A percentile compares a stretch with the other conserved stretches of the same genome.
These are phyloP conservation scores for Fusarium clavum DNA, from an alignment of 2,329 filamentous ascomycete species.

Conservation along the genomic window DNA sequence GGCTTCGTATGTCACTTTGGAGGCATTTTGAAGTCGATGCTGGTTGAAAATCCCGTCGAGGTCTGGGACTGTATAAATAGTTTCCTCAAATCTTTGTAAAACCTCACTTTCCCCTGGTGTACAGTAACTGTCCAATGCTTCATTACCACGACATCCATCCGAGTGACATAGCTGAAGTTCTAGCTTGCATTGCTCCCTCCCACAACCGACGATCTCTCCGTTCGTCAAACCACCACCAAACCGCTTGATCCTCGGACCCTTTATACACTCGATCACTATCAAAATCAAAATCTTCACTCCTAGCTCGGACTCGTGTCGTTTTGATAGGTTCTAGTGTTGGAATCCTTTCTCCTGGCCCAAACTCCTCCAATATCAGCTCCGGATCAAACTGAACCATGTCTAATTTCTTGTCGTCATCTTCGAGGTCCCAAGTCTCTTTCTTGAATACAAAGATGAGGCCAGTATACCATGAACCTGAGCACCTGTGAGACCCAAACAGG, in stretches of 20 bases:
- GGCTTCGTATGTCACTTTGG: no score
- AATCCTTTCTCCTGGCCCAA: background rate
- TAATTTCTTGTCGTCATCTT: background rate
- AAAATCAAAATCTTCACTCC: no score
- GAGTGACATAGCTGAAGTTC: background rate
- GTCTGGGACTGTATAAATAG: no score
- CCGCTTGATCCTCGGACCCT: no score
- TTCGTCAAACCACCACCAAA: no score
- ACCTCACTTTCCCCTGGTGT: background rate
- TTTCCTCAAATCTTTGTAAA: no score
- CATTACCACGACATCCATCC: background rate
- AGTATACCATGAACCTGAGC: background rate
- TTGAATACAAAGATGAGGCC: background rate
- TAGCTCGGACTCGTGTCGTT: background rate
- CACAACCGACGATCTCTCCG: background rate
- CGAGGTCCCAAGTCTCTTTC: background rate
- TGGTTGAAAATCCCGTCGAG: no score
- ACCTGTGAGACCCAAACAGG: background rate
- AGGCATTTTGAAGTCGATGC: no score
- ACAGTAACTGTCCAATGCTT: background rate
- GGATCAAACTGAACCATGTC: background rate
- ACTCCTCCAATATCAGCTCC: accelerated
- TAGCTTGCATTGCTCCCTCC: background rate
- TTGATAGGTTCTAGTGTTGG: background rate
- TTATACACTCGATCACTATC: no score